Conservation (phyloP, 495 filamentous ascomycete species). For the Penicillium dipodomyicola region DNA sequence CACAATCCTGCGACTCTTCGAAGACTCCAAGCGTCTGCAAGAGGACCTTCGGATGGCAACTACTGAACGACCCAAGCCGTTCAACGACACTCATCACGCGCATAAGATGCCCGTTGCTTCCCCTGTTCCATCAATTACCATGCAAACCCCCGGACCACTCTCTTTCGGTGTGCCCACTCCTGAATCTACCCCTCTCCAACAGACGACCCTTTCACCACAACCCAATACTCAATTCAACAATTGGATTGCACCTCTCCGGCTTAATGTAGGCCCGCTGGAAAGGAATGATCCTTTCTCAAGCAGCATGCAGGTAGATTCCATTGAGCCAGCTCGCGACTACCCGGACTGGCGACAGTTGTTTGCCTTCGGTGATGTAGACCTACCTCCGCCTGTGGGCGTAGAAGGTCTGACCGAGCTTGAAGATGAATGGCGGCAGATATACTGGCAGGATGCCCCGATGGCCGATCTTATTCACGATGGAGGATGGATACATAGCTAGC, state of each 20-base stretch:
- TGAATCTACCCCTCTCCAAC: slow-evolving; percentile 31
- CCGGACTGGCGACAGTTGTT: slow-evolving; percentile 50
- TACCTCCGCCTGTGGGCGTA: slow-evolving; percentile 40
- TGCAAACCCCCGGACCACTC: slow-evolving; percentile 28
- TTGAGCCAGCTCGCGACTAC: slow-evolving; percentile 39
- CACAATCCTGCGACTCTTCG: slow-evolving; percentile 47
- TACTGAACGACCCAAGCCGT: slow-evolving; percentile 38
- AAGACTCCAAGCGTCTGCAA: slow-evolving; percentile 47
- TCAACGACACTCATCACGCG: slow-evolving; percentile 21
- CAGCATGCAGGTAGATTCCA: slow-evolving; percentile 33
- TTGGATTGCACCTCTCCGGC: slow-evolving; percentile 37
- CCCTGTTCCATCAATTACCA: slow-evolving; percentile 21
- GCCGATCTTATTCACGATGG: slow-evolving; percentile 45
- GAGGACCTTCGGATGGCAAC: slow-evolving; percentile 44
- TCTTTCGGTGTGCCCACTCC: slow-evolving; percentile 40
- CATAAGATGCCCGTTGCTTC: slow-evolving; percentile 23
- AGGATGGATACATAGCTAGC: slow-evolving; percentile 38
- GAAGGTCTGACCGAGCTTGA: slow-evolving; percentile 45
- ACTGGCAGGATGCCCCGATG: slow-evolving; percentile 49
- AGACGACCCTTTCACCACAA: slow-evolving; percentile 28
- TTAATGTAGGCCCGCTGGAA: slow-evolving; percentile 31
- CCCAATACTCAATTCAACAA: slow-evolving; percentile 33
- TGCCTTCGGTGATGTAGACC: slow-evolving; percentile 43
- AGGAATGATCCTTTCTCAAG: slow-evolving; percentile 27
- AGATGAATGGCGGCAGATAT: slow-evolving; percentile 50